These are phyloP conservation scores for Mycocentrospora acerina DNA, from an alignment of 2,329 filamentous ascomycete species.

Conservation along the genomic window DNA sequence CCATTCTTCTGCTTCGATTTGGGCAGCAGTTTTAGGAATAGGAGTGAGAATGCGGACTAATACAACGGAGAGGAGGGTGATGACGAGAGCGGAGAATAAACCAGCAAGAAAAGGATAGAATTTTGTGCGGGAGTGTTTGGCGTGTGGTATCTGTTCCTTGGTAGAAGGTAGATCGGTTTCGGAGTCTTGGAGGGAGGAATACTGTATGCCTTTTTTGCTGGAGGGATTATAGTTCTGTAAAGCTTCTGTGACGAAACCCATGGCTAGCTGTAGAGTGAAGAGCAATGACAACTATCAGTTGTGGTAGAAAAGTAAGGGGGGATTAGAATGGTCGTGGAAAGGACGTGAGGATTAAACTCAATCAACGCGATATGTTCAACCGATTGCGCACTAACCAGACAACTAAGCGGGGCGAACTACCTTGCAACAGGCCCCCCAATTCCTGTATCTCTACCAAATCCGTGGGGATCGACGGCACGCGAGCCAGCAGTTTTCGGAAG, in stretches of 20 bases:
- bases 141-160: neutral
- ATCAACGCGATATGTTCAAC: too few species aligned
- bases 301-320: too few species aligned
- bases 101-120: neutral
- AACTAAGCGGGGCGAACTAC: too few species aligned
- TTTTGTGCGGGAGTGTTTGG: neutral
- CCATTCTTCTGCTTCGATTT: conserved; percentile 1
- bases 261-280: neutral
- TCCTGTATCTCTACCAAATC: too few species aligned
- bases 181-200: neutral
- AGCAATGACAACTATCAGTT: too few species aligned
- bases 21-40: neutral
- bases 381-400: too few species aligned
- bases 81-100: neutral
- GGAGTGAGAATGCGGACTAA: neutral
- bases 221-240: neutral
- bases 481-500: too few species aligned
- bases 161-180: neutral
- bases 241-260: neutral
- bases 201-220: neutral
- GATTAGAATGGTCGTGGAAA: too few species aligned
- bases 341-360: too few species aligned
- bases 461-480: too few species aligned
- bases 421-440: too few species aligned
- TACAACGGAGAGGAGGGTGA: neutral